A percentile compares a stretch with the other conserved stretches of the same genome.
These are phyloP conservation scores for Neoboletus subvelutipes DNA, from an alignment of 768 basidiomycete genomes.

Conservation along the genomic window DNA sequence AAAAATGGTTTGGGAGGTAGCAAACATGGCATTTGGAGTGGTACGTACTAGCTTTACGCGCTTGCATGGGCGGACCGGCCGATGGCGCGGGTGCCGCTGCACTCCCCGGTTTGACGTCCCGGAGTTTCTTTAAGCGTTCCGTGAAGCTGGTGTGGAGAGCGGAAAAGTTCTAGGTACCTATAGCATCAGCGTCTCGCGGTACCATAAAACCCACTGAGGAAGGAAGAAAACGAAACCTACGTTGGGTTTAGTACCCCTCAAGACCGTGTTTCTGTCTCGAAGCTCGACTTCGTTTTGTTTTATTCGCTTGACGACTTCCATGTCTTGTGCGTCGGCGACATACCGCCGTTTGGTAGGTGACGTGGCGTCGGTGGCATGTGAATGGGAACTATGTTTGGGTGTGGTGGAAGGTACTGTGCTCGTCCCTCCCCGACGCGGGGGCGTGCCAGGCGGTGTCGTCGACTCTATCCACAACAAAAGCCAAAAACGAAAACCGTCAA, in stretches of 20 bases:
- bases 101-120: conserved; percentile 61
- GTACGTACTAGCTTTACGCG: conserved; percentile 68
- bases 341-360: conserved; percentile 74
- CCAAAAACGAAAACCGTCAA: neutral
- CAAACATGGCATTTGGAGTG: neutral
- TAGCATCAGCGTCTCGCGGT: neutral
- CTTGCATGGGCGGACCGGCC: conserved; percentile 40
- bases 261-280: conserved; percentile 75
- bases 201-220: neutral
- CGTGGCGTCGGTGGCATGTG: conserved; percentile 28
- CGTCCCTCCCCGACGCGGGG: conserved; percentile 38
- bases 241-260: conserved; percentile 81
- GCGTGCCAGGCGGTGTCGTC: conserved; percentile 62
- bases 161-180: conserved; percentile 71
- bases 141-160: conserved; percentile 62
- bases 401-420: conserved; percentile 20
- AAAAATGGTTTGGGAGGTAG: neutral
- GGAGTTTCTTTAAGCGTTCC: conserved; percentile 78
- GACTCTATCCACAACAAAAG: conserved; percentile 36
- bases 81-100: conserved; percentile 39
- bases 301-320: conserved; percentile 86
- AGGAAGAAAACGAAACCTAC: conserved; percentile 42
- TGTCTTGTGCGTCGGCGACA: conserved; percentile 71
- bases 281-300: conserved; percentile 72
- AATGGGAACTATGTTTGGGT: conserved; percentile 21